phyloP scores from a whole-genome alignment of 441 rosid species.

The Populus hybrid region DNA sequence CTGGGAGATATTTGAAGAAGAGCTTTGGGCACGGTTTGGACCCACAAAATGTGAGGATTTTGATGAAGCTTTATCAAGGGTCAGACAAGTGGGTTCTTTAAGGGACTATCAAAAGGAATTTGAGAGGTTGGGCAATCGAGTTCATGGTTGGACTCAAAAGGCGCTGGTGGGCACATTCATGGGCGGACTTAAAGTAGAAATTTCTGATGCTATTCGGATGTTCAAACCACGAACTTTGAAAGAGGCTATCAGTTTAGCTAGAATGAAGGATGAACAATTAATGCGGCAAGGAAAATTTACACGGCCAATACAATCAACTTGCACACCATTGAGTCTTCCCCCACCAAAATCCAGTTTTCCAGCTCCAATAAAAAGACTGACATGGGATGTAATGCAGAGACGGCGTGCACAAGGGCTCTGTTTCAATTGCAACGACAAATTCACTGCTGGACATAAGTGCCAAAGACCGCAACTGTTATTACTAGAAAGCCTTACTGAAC shows the following conservation, averaged over 20 bases:
- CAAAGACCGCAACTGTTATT: not conserved
- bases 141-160: too few species aligned
- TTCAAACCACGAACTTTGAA: not conserved
- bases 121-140: too few species aligned
- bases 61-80: too few species aligned
- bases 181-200: too few species aligned
- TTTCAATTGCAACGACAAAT: too few species aligned
- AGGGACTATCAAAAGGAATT: too few species aligned
- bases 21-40: too few species aligned
- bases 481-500: not conserved
- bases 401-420: not conserved
- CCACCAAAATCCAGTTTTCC: not conserved
- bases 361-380: not conserved
- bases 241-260: not conserved
- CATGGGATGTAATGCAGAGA: not conserved
- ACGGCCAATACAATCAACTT: not conserved
- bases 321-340: not conserved
- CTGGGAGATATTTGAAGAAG: too few species aligned
- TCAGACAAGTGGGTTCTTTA: too few species aligned
- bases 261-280: not conserved
- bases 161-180: too few species aligned
- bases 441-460: not conserved
- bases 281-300: not conserved
- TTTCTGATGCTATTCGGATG: not conserved
- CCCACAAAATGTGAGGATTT: too few species aligned